phyloP scores from a whole-genome alignment of 768 basidiomycete genomes.

The Galerina marginata region DNA sequence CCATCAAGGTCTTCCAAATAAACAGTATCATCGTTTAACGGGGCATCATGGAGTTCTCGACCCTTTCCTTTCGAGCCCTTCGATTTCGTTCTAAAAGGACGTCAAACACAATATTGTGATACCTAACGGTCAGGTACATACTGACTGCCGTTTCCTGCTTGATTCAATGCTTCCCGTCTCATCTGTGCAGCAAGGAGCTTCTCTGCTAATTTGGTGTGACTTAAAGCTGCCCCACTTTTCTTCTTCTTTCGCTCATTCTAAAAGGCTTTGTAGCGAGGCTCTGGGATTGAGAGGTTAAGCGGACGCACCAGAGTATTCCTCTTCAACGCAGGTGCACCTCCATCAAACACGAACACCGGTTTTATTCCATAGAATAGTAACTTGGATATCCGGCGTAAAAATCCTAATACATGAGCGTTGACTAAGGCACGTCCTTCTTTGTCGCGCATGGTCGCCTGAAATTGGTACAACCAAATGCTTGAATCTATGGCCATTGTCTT shows the following conservation, averaged over 20 bases:
- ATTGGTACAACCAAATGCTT: constrained; percentile 99
- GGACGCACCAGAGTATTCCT: constrained; percentile 79
- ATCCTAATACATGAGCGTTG: constrained; percentile 94
- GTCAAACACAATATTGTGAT: not conserved
- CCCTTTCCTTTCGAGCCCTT: constrained; percentile 14
- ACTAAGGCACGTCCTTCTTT: constrained; percentile 90
- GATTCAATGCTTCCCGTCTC: constrained; percentile 84
- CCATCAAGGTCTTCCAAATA: constrained; percentile 88
- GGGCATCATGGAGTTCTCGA: constrained; percentile 35
- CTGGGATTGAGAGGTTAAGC: not conserved
- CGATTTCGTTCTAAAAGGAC: not conserved
- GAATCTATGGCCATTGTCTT: constrained; percentile 97
- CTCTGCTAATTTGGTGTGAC: constrained; percentile 88
- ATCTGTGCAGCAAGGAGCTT: constrained; percentile 92
- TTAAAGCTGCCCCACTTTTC: constrained; percentile 88
- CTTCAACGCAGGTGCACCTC: constrained; percentile 92
- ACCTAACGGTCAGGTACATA: constrained; percentile 32
- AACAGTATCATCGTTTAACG: constrained; percentile 73
- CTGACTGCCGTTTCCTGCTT: constrained; percentile 47
- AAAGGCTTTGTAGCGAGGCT: not conserved
- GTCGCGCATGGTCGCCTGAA: constrained; percentile 98
- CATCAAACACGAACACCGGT: constrained; percentile 99
- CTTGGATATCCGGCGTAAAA: constrained; percentile 89
- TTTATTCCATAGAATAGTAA: constrained; percentile 96
- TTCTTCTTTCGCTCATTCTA: constrained; percentile 89